phyloP scores from a whole-genome alignment of 148 eudicot species.

The Polygonum maritimum region DNA sequence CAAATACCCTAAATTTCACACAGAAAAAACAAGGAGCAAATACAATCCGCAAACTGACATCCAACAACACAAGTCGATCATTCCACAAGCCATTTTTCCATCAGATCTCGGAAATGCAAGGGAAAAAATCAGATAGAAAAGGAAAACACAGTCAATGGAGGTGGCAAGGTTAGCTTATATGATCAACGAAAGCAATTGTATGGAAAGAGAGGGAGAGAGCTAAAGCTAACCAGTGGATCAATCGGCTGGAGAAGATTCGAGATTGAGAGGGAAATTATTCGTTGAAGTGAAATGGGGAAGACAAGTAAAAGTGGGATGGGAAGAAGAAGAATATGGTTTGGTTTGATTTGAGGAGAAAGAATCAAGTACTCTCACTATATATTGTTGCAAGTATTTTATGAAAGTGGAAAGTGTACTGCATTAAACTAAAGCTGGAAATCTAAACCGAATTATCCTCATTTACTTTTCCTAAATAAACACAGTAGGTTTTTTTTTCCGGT shows the following conservation, averaged over 20 bases:
- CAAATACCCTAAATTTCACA: not conserved
- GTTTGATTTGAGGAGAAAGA: not conserved
- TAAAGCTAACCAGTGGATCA: not conserved
- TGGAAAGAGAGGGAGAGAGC: not conserved
- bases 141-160: not conserved
- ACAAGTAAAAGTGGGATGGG: not conserved
- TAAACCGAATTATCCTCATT: not conserved
- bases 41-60: not conserved
- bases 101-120: not conserved
- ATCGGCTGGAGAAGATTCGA: slow-evolving; percentile 2
- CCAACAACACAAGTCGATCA: not conserved
- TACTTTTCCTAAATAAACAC: not conserved
- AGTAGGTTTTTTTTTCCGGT: too few relatives aligned
- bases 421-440: not conserved
- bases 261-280: not conserved
- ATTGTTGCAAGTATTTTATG: not conserved
- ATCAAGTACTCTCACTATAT: not conserved
- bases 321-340: not conserved
- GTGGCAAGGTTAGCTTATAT: not conserved
- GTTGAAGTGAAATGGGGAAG: slow-evolving; percentile 1
- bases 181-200: not conserved
- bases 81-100: not conserved
- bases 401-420: not conserved
- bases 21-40: not conserved
- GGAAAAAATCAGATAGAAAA: not conserved